Base-by-base conservation (phyloP, 345 rosid species). In the Citrus inodora region DNA sequence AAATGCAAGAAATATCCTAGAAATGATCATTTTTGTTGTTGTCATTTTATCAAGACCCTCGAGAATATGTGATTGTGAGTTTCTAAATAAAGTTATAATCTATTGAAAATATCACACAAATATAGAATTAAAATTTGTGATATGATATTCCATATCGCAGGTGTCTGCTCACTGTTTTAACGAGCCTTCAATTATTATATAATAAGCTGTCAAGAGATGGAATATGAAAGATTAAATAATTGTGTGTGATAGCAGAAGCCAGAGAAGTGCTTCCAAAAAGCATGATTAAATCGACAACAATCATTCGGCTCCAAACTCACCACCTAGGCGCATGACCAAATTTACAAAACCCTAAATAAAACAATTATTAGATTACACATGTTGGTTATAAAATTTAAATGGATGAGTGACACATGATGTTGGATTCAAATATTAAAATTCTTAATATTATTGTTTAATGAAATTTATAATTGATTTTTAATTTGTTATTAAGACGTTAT, bases 401-500 rank as follows among this genome's bases (percentile, higher is more conserved):
- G 5, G 5, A 46, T 0, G 51, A 13, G 17, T 46, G 5, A 46
- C 13, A 3, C 5, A 0, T 11, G 0, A 0, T 0, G 0, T 11
- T 46, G 1, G 17, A 46, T 4, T 46, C 0, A 46, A 46, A 46
- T 46, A 46, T 13, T 11, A 13, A 46, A 1, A 46, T 13, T 3
- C 0, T 1, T 46, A 13, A 11, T 10, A 13, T 13, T 13, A 46
- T 46, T 46, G 0, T 25, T 61, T 63, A 63, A 63, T 6, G 0
- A 14, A 2, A 28, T 63, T 63, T 3, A 63, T 63, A 16, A 28
- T 28, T 28, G 0, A 24, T 22, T 13, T 28, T 0, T 13, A 6
- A 46, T 2, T 3, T 3, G 11, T 42, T 42, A 11, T 42, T 42
- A 42, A 10, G 48, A 42, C 4, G 1, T 3, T 11, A 10, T 10